Conservation (phyloP, 2,329 filamentous ascomycete genomes). For the Curvularia eragrostidis region DNA sequence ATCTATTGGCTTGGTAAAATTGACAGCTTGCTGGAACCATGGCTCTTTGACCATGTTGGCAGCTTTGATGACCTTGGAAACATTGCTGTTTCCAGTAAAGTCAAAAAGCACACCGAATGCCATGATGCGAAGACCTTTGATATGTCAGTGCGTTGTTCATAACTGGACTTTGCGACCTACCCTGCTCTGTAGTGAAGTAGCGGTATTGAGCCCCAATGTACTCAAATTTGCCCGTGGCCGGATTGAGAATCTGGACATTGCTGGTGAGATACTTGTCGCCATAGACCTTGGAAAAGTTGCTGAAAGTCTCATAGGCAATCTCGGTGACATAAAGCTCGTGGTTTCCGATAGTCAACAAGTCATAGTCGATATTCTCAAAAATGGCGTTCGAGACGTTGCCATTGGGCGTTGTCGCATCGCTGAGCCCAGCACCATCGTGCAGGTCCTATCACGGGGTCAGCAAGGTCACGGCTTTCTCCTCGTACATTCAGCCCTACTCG, state of each 20-base stretch:
- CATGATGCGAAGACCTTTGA: conserved; percentile 57
- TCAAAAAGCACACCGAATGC: conserved; percentile 60
- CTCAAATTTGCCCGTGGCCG: conserved; percentile 52
- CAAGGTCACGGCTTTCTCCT: not conserved
- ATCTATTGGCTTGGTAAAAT: conserved; percentile 64
- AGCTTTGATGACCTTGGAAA: conserved; percentile 65
- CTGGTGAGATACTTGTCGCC: conserved; percentile 61
- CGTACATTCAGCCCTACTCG: conserved; percentile 7
- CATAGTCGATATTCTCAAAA: conserved; percentile 61
- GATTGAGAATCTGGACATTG: conserved; percentile 60
- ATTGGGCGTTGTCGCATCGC: conserved; percentile 65
- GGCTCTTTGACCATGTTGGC: conserved; percentile 59
- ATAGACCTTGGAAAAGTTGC: conserved; percentile 65
- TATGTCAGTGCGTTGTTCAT: not conserved
- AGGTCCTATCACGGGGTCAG: conserved; percentile 56
- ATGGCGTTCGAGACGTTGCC: conserved; percentile 62
- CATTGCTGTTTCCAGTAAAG: conserved; percentile 65
- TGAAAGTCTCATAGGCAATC: conserved; percentile 67
- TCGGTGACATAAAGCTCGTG: conserved; percentile 70
- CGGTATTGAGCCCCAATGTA: conserved; percentile 57
- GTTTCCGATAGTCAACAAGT: conserved; percentile 64
- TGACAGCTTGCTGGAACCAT: conserved; percentile 68
- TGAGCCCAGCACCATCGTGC: conserved; percentile 70
- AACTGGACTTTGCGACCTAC: conserved; percentile 21
- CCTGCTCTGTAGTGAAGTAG: conserved; percentile 59